phyloP scores from a whole-genome alignment of 345 rosid genomes.

The Atalantia buxifolia region DNA sequence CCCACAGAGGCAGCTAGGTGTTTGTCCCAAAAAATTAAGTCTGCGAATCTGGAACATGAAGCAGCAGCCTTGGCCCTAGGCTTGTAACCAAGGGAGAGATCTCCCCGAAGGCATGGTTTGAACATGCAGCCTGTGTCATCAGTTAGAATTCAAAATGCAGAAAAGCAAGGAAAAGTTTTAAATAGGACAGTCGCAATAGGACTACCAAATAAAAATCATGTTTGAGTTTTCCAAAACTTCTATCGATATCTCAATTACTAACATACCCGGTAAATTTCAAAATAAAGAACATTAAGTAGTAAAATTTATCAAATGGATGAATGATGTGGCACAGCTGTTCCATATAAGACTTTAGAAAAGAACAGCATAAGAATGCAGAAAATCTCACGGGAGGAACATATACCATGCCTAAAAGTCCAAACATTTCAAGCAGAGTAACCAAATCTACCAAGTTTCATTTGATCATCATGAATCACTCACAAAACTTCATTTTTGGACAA shows the following conservation, averaged over 20 bases:
- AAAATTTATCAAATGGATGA: neutral
- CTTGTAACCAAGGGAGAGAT: neutral
- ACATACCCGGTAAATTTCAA: no score
- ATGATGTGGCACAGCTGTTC: neutral
- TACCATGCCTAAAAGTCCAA: neutral
- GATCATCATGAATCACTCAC: neutral
- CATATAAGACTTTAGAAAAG: no score
- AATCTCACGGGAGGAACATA: neutral
- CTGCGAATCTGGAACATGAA: no score
- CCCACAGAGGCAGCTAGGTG: neutral
- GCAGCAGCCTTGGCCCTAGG: neutral
- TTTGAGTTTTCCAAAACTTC: neutral
- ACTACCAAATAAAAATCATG: neutral
- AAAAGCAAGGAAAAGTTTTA: neutral
- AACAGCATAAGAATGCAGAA: neutral
- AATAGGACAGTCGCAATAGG: neutral
- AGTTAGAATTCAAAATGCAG: neutral
- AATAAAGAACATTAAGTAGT: neutral
- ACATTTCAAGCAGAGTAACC: neutral
- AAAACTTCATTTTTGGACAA: neutral
- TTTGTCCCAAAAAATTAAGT: no score
- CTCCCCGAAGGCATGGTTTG: neutral
- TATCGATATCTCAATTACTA: no score
- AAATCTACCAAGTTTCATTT: neutral
- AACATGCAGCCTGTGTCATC: neutral